A percentile compares a stretch with the other conserved stretches of the same genome.
Conservation (phyloP, 2,329 filamentous ascomycete genomes). For the Aureobasidium namibiae region DNA sequence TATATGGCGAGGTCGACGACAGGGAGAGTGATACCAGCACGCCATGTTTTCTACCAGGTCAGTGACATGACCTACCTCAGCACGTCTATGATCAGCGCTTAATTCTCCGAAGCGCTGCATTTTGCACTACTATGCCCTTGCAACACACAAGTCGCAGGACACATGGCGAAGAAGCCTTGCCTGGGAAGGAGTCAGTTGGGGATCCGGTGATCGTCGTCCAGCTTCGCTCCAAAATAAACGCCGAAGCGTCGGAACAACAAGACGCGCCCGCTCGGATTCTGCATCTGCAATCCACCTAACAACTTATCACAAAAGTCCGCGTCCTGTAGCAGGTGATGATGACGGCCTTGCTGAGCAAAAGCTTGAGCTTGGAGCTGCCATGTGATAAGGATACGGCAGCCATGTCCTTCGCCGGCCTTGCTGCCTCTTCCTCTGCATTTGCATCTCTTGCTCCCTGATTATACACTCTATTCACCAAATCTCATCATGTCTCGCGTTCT, state of each 20-base stretch:
- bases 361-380: background rate
- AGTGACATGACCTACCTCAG: background rate
- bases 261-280: constrained; percentile 1
- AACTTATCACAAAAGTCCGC: background rate
- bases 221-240: background rate
- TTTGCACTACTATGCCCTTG: background rate
- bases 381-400: constrained; percentile 3
- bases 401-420: background rate
- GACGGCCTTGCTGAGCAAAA: background rate
- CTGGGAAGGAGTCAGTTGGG: background rate
- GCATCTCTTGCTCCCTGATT: background rate
- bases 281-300: background rate
- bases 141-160: background rate
- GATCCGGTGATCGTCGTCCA: constrained; percentile 4
- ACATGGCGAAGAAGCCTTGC: background rate
- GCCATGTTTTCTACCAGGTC: background rate
- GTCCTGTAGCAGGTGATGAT: background rate
- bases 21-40: background rate
- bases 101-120: constrained; percentile 12
- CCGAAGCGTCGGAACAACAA: constrained; percentile 7
- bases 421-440: background rate
- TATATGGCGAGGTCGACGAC: background rate
- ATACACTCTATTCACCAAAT: background rate
- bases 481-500: constrained; percentile 29
- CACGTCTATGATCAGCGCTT: constrained; percentile 1